Percentiles rank a stretch among this genome's conserved stretches.
These are phyloP conservation scores for Coffea humblotiana DNA, from an alignment of 305 asterid genomes.

Conservation along the genomic window DNA sequence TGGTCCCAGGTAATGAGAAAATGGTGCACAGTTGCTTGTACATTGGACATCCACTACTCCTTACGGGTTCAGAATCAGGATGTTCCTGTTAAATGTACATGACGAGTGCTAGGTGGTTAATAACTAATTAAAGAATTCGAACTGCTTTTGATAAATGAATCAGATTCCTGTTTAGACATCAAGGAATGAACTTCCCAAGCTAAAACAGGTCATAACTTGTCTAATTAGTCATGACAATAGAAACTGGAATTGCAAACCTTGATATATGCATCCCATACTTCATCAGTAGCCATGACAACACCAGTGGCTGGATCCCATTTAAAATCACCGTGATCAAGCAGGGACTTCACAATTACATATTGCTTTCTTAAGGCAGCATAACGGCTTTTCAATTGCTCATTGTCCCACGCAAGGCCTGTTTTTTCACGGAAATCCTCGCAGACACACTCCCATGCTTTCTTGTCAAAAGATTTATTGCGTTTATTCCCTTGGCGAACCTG, in stretches of 20 bases:
- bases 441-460: constrained; percentile 73
- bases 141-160: constrained; percentile 3
- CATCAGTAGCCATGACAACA: constrained; percentile 52
- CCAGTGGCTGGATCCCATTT: constrained; percentile 65
- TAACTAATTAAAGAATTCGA: constrained; percentile 10
- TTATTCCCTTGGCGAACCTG: constrained; percentile 59
- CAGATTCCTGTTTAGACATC: neutral
- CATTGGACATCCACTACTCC: constrained; percentile 57
- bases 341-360: constrained; percentile 40
- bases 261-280: constrained; percentile 67
- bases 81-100: constrained; percentile 54
- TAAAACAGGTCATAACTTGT: neutral
- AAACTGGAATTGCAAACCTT: constrained; percentile 34
- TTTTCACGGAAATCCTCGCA: constrained; percentile 63
- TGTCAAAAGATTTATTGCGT: constrained; percentile 56
- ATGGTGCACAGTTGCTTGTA: constrained; percentile 53
- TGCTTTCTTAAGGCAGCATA: constrained; percentile 65
- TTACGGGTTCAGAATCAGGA: constrained; percentile 71
- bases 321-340: constrained; percentile 58
- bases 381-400: constrained; percentile 71
- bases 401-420: constrained; percentile 74
- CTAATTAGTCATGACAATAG: neutral
- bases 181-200: neutral
- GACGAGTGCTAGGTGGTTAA: constrained; percentile 9
- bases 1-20: constrained; percentile 46